These are phyloP conservation scores for Pseudocercospora pini-densiflorae DNA, from an alignment of 2,329 filamentous ascomycete genomes.

Conservation along the genomic window DNA sequence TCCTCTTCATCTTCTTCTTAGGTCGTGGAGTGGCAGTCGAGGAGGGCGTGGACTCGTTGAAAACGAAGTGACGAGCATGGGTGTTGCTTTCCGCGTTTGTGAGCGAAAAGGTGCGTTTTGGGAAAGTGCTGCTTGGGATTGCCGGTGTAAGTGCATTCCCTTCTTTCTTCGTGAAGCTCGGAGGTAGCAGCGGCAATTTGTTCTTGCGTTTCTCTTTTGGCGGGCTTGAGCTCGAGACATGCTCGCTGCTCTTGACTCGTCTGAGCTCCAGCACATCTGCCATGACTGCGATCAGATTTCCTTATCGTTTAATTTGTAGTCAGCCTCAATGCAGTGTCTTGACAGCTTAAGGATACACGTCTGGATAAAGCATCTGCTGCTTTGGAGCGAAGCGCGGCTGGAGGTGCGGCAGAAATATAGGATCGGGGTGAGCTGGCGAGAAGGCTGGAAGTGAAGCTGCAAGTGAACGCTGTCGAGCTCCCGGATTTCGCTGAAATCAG, in stretches of 20 bases:
- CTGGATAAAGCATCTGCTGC: too few relatives aligned
- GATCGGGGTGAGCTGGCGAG: neutral
- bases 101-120: neutral
- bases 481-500: neutral
- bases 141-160: neutral
- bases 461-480: neutral
- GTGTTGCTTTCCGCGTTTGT: slow-evolving; percentile 5
- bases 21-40: slow-evolving; percentile 5
- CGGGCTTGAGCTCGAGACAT: neutral
- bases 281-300: neutral
- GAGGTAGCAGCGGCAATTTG: neutral
- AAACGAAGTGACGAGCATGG: slow-evolving; percentile 1
- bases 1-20: slow-evolving; percentile 3
- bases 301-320: too few relatives aligned
- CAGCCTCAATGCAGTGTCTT: neutral
- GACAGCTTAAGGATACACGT: too few relatives aligned
- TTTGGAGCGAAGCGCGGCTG: too few relatives aligned
- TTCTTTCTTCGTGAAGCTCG: neutral
- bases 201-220: neutral
- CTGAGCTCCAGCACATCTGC: neutral
- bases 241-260: slow-evolving; percentile 2
- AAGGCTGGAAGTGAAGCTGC: neutral
- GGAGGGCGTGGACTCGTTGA: neutral
- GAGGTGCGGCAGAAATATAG: neutral
- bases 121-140: neutral